These are phyloP conservation scores for Kurtzmaniella quercitrusa DNA, from an alignment of 1,139 yeast species.

Conservation along the genomic window DNA sequence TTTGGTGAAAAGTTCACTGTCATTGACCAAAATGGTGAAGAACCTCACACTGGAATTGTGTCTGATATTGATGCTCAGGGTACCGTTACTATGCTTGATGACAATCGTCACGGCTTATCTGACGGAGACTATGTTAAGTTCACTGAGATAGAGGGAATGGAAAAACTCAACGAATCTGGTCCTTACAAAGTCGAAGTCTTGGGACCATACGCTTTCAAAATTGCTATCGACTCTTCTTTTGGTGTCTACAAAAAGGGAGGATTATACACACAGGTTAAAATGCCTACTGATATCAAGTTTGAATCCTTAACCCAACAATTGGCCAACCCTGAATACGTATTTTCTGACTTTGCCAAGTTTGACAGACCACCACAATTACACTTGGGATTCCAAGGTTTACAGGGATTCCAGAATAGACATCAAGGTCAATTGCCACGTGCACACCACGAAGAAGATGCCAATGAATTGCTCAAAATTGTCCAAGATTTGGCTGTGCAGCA, in stretches of 20 bases:
- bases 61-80: constrained; percentile 89
- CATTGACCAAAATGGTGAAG: constrained; percentile 88
- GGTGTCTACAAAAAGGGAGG: constrained; percentile 84
- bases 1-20: constrained; percentile 80
- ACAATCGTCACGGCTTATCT: constrained; percentile 87
- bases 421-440: constrained; percentile 73
- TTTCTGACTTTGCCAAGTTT: constrained; percentile 89
- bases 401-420: constrained; percentile 63
- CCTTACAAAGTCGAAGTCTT: constrained; percentile 76
- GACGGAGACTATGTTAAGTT: constrained; percentile 90
- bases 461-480: constrained; percentile 58
- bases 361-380: constrained; percentile 90
- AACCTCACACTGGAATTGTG: constrained; percentile 80
- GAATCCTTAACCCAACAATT: constrained; percentile 64
- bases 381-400: constrained; percentile 86
- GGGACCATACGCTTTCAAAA: constrained; percentile 90
- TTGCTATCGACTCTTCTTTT: constrained; percentile 48
- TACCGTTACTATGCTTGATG: constrained; percentile 88
- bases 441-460: constrained; percentile 69
- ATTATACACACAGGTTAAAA: constrained; percentile 85
- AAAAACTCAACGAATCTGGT: constrained; percentile 62
- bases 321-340: constrained; percentile 69
- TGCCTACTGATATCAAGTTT: constrained; percentile 64
- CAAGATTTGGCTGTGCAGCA: constrained; percentile 56
- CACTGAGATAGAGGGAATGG: constrained; percentile 78